Conservation (phyloP, 345 rosid genomes). For the Eucalyptus grandis region DNA sequence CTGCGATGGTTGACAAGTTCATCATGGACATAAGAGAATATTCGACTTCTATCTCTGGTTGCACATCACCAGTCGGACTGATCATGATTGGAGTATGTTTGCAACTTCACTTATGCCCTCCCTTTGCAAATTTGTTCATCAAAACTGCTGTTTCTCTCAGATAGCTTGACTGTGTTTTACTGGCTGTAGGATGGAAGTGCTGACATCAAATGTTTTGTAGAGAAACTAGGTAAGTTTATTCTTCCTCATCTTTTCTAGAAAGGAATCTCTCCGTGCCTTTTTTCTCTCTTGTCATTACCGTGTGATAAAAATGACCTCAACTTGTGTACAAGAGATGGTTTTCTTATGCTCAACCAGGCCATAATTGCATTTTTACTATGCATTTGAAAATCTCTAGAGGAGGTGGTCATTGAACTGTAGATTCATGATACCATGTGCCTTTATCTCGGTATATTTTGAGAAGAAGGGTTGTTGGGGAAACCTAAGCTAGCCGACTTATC, state of each 20-base stretch:
- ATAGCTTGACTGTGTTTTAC: neutral
- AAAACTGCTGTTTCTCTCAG: neutral
- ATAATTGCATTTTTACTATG: neutral
- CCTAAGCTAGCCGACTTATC: neutral
- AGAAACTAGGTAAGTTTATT: constrained; percentile 48
- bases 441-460: neutral
- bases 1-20: constrained; percentile 33
- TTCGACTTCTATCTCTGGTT: constrained; percentile 39
- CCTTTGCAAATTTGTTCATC: neutral
- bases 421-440: neutral
- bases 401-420: neutral
- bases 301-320: neutral
- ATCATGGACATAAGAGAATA: constrained; percentile 46
- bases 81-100: constrained; percentile 64
- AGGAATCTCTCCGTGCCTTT: neutral
- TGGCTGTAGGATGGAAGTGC: constrained; percentile 23
- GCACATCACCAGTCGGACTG: constrained; percentile 44
- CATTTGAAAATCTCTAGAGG: neutral
- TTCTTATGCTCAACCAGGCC: neutral
- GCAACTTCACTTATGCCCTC: neutral
- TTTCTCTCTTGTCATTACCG: neutral
- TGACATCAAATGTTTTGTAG: constrained; percentile 34
- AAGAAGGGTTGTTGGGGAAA: neutral
- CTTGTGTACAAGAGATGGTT: neutral
- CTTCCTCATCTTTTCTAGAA: neutral